Evolutionary conservation across 2,329 filamentous ascomycete species (phyloP).

Genomic region (Sordariomycetes sp.): DNA sequence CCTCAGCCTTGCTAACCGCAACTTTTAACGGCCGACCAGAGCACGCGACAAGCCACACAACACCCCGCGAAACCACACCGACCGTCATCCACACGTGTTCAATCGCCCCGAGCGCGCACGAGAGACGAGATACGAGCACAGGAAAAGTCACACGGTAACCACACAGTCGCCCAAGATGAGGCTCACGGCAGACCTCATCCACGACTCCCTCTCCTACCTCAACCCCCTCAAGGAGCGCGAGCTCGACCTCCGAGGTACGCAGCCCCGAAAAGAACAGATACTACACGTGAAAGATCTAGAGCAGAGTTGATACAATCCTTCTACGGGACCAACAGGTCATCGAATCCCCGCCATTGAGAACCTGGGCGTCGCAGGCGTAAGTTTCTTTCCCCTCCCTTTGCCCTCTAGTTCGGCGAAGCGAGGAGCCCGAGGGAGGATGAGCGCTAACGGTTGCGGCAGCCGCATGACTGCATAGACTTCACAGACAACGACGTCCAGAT

Average conservation of each 20-base stretch:
- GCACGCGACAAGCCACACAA: too few species aligned
- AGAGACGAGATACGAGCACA: too few species aligned
- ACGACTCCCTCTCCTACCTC: constrained; percentile 92
- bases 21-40: too few species aligned
- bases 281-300: constrained; percentile 59
- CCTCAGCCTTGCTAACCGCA: too few species aligned
- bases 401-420: too few species aligned
- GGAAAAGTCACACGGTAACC: too few species aligned
- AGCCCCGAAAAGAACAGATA: constrained; percentile 90
- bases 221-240: constrained; percentile 98
- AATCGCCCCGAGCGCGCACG: too few species aligned
- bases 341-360: constrained; percentile 98
- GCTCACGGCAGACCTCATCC: constrained; percentile 91
- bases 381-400: constrained; percentile 22
- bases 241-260: constrained; percentile 98
- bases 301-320: constrained; percentile 74
- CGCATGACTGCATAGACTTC: constrained; percentile 94
- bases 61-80: too few species aligned
- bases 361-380: constrained; percentile 83
- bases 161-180: constrained; percentile 68
- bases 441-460: constrained; percentile 36
- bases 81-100: too few species aligned
- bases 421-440: neutral
- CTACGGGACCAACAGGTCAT: constrained; percentile 62
- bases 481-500: constrained; percentile 95